phyloP scores from a whole-genome alignment of 2,329 filamentous ascomycete species.

The Colletotrichum sp. region DNA sequence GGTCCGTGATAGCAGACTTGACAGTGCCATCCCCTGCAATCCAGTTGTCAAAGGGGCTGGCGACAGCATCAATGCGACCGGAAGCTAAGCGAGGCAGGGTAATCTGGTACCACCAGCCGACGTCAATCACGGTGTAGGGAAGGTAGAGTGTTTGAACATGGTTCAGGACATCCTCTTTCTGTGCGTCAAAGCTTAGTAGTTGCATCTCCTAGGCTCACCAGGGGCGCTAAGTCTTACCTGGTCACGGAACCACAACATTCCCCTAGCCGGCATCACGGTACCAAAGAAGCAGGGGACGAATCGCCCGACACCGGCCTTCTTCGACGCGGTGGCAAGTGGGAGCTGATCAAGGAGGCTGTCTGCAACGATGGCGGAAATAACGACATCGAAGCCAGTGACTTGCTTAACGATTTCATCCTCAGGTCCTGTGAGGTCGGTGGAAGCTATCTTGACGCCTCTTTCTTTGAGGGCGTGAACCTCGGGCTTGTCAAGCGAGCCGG shows the following conservation, averaged over 20 bases:
- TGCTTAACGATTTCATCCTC: constrained; percentile 9
- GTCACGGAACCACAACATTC: constrained; percentile 30
- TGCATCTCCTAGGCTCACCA: neutral
- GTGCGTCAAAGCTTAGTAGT: neutral
- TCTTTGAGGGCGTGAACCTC: constrained; percentile 42
- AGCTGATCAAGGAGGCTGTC: constrained; percentile 45
- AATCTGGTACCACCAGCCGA: constrained; percentile 64
- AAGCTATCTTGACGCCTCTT: constrained; percentile 46
- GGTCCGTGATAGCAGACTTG: constrained; percentile 48
- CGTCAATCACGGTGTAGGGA: constrained; percentile 61
- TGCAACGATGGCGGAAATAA: constrained; percentile 47
- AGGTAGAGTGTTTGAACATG: constrained; percentile 52
- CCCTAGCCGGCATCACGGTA: constrained; percentile 46
- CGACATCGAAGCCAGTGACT: constrained; percentile 33
- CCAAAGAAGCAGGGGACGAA: constrained; percentile 58
- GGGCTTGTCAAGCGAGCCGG: constrained; percentile 51
- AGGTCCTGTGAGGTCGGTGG: constrained; percentile 45
- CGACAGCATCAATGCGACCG: constrained; percentile 21
- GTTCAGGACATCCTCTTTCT: constrained; percentile 56
- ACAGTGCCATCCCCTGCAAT: constrained; percentile 51
- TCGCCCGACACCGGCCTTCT: constrained; percentile 52
- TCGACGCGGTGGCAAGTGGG: constrained; percentile 50
- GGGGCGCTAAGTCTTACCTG: constrained; percentile 6
- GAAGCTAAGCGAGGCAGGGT: constrained; percentile 32
- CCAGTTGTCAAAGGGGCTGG: constrained; percentile 27